A percentile compares a stretch with the other conserved stretches of the same genome.
Conservation (phyloP, 2,329 filamentous ascomycete genomes). For the Thermochaetoides dissita region DNA sequence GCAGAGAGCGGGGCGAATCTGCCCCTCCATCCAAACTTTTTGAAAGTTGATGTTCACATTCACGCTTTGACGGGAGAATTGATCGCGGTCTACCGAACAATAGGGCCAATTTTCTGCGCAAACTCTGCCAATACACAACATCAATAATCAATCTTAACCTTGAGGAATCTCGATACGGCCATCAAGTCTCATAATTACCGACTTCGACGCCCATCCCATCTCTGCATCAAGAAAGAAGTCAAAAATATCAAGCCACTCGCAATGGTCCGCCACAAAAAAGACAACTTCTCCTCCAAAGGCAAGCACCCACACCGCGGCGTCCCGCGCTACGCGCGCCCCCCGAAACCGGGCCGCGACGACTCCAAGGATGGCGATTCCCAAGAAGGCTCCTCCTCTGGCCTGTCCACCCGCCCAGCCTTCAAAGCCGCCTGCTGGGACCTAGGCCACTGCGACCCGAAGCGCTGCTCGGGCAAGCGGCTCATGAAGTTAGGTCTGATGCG, state of each 20-base stretch:
- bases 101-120: too few species aligned
- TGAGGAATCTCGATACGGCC: too few species aligned
- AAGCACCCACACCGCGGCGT: conserved; percentile 53
- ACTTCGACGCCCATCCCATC: too few species aligned
- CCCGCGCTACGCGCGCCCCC: conserved; percentile 39
- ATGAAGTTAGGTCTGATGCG: conserved; percentile 91
- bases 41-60: too few species aligned
- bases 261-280: conserved; percentile 97
- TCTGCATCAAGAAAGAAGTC: too few species aligned
- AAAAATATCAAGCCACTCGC: conserved; percentile 1
- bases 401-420: conserved; percentile 42
- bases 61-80: too few species aligned
- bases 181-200: too few species aligned
- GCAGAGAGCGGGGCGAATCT: too few species aligned
- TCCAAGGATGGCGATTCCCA: conserved; percentile 14
- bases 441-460: conserved; percentile 91
- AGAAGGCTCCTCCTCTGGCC: conserved; percentile 20
- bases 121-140: too few species aligned
- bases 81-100: too few species aligned
- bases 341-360: conserved; percentile 26
- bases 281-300: conserved; percentile 57
- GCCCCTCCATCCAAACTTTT: too few species aligned
- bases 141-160: too few species aligned
- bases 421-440: conserved; percentile 97
- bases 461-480: conserved; percentile 88